Conservation (phyloP, 306 rosid species). For the Astragalus membranaceus region DNA sequence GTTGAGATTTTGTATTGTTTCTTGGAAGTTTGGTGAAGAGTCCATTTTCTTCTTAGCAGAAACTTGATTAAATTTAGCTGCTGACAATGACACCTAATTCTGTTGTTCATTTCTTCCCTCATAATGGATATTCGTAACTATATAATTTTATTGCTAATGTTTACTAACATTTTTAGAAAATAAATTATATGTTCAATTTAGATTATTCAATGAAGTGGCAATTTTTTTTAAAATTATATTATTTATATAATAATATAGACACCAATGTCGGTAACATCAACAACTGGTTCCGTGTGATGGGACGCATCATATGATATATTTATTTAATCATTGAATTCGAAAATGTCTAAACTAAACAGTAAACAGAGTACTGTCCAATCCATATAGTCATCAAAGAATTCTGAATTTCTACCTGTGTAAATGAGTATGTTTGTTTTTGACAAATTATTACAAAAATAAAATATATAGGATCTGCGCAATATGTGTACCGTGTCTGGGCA, state of each 20-base stretch:
- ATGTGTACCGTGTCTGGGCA: background rate
- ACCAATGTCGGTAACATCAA: background rate
- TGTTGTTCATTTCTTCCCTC: background rate
- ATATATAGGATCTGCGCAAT: background rate
- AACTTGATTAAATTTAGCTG: slow-evolving; percentile 10
- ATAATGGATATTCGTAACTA: too few species aligned
- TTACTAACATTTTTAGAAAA: too few species aligned
- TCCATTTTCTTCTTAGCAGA: slow-evolving; percentile 14
- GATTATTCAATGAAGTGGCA: too few species aligned
- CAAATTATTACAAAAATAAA: too few species aligned
- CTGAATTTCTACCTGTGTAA: background rate
- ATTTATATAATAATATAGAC: too few species aligned
- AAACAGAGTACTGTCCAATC: background rate
- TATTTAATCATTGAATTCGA: background rate
- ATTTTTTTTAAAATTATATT: too few species aligned
- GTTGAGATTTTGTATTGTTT: slow-evolving; percentile 13
- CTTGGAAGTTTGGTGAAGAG: slow-evolving; percentile 29
- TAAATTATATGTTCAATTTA: too few species aligned
- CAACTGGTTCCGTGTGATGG: slow-evolving; percentile 14
- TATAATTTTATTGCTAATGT: too few species aligned
- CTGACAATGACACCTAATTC: slow-evolving; percentile 29
- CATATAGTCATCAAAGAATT: background rate
- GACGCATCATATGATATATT: slow-evolving; percentile 13
- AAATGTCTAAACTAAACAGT: background rate
- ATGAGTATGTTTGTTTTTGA: background rate